Evolutionary conservation across 306 rosid species (phyloP), one percentile per base, ranked within the genome.

Genomic region (Cucumis hystrix): DNA sequence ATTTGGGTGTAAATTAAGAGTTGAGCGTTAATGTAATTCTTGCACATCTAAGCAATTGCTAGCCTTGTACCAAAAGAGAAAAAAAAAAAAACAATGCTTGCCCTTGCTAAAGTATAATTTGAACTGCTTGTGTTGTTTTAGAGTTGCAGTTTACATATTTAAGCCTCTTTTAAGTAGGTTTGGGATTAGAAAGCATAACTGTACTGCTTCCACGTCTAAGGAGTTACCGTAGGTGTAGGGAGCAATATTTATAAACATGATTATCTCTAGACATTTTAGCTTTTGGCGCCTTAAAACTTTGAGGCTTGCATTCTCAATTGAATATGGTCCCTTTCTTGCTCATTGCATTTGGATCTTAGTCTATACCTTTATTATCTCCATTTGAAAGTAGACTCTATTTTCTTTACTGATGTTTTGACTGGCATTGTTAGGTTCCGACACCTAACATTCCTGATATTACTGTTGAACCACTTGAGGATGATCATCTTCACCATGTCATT

Each of bases 401-500:
- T 17, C 18, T 55, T 47, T 67, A 25, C 39, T 23, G 58, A 69
- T 67, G 40, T 54, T 55, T 55, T 66, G 25, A 74, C 41, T 75
- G 61, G 18, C 78, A 73, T 69, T 68, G 58, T 62, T 82, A 95
- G 99, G 97, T 92, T 86, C 92, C 92, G 74, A 92, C 99, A 45
- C 99, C 99, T 64, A 96, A 96, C 84, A 83, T 96, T 83, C 99
- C 99, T 74, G 99, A 96, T 84, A 96, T 96, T 85, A 91, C 83
- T 82, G 97, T 96, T 37, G 84, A 81, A 40, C 91, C 98, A 67
- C 98, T 97, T 17, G 92, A 83, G 84, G 99, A 96, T 74, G 94
- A 89, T 79, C 98, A 96, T 79, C 87, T 96, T 69, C 90, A 79
- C 84, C 98, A 92, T 82, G 88, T 92, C 71, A 91, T 96, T 88